Percentiles rank a stretch among this genome's conserved stretches.
Conservation (phyloP, 2,329 filamentous ascomycete species). For the Leptoxyphium fumago region DNA sequence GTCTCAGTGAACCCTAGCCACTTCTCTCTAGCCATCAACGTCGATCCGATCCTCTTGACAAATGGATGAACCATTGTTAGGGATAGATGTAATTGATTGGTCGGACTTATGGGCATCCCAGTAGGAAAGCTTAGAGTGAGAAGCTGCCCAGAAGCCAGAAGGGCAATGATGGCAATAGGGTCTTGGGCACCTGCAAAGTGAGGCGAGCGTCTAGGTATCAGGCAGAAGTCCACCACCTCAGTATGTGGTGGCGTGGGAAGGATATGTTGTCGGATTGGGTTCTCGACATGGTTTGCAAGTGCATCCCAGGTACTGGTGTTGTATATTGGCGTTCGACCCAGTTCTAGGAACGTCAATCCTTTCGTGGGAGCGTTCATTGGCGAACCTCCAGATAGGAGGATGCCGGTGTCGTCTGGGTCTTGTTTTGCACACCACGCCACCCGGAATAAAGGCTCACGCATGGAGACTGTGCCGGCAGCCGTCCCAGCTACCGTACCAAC, state of each 20-base stretch:
- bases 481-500: slow-evolving; percentile 7
- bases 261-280: slow-evolving; percentile 54
- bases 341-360: slow-evolving; percentile 75
- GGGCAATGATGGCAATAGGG: slow-evolving; percentile 67
- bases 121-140: slow-evolving; percentile 85
- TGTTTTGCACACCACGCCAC: slow-evolving; percentile 84
- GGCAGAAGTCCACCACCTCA: slow-evolving; percentile 63
- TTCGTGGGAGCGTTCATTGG: slow-evolving; percentile 51
- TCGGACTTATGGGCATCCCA: slow-evolving; percentile 78
- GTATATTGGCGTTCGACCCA: slow-evolving; percentile 80
- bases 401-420: slow-evolving; percentile 82
- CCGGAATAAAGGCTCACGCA: slow-evolving; percentile 61
- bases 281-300: slow-evolving; percentile 62
- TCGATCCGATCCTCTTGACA: slow-evolving; percentile 56
- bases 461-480: slow-evolving; percentile 34
- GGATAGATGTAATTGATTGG: slow-evolving; percentile 81
- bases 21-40: slow-evolving; percentile 58
- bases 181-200: slow-evolving; percentile 82
- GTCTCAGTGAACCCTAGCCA: slow-evolving; percentile 90
- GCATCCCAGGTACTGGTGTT: slow-evolving; percentile 82
- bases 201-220: slow-evolving; percentile 69
- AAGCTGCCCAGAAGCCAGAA: slow-evolving; percentile 76
- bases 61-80: slow-evolving; percentile 85
- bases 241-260: slow-evolving; percentile 65
- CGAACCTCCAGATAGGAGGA: slow-evolving; percentile 74